A percentile compares a stretch with the other conserved stretches of the same genome.
Evolutionary conservation across 2,329 filamentous ascomycete species (phyloP).

Genomic region (Hypoxylon sp.): DNA sequence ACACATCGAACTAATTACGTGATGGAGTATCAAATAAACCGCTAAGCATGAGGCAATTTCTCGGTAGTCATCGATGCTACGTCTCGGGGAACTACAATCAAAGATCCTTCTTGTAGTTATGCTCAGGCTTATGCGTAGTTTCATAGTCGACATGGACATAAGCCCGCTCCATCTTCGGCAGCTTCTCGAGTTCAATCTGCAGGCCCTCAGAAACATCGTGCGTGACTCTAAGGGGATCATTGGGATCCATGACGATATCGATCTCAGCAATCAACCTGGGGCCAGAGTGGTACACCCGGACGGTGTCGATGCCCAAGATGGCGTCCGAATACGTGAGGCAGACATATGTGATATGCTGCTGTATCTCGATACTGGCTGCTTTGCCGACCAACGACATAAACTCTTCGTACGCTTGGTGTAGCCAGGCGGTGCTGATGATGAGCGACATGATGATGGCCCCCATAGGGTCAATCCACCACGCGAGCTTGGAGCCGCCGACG

Average conservation of each 20-base stretch:
- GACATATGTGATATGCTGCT: slow-evolving; percentile 96
- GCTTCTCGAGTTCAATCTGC: slow-evolving; percentile 91
- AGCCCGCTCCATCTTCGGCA: slow-evolving; percentile 91
- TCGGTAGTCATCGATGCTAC: neutral
- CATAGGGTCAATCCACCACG: slow-evolving; percentile 95
- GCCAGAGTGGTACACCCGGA: slow-evolving; percentile 92
- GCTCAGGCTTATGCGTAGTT: slow-evolving; percentile 94
- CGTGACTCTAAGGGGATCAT: slow-evolving; percentile 78
- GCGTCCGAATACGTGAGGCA: slow-evolving; percentile 89
- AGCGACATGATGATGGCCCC: slow-evolving; percentile 87
- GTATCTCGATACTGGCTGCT: slow-evolving; percentile 83
- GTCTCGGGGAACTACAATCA: slow-evolving; percentile 47
- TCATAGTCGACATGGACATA: slow-evolving; percentile 99
- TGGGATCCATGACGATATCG: slow-evolving; percentile 91
- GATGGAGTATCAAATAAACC: neutral
- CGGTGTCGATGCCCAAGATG: slow-evolving; percentile 92
- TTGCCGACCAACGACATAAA: slow-evolving; percentile 94
- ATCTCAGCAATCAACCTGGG: slow-evolving; percentile 93
- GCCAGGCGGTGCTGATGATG: slow-evolving; percentile 84
- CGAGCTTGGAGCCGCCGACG: slow-evolving; percentile 88
- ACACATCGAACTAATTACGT: neutral
- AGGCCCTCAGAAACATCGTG: slow-evolving; percentile 95
- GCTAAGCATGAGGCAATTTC: too few species aligned
- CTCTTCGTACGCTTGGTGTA: slow-evolving; percentile 86
- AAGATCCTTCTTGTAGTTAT: slow-evolving; percentile 72